Evolutionary conservation across 768 basidiomycete species (phyloP).

Genomic region (Phylloporus rhodoxanthus): DNA sequence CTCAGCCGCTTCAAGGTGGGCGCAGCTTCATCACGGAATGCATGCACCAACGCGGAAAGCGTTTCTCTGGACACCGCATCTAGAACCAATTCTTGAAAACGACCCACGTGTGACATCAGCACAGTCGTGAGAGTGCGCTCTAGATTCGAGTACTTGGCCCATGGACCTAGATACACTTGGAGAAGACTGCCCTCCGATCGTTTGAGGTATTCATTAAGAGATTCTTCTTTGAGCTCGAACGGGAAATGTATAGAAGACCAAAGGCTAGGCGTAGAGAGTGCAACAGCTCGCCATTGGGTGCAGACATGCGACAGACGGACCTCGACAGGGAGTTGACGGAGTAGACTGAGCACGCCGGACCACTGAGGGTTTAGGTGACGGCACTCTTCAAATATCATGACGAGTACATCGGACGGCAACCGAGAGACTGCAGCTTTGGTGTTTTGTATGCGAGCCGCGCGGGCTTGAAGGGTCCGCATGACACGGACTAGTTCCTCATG

Average conservation of each 20-base stretch:
- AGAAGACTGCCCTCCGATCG: slow-evolving; percentile 29
- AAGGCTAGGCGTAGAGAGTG: slow-evolving; percentile 30
- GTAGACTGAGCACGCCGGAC: slow-evolving; percentile 28
- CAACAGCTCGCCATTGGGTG: slow-evolving; percentile 31
- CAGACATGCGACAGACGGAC: slow-evolving; percentile 32
- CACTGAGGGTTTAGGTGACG: slow-evolving; percentile 29
- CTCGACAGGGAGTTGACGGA: slow-evolving; percentile 30
- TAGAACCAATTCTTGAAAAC: slow-evolving; percentile 27
- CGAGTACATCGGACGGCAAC: slow-evolving; percentile 28
- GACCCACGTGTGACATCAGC: slow-evolving; percentile 26
- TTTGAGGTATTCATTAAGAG: slow-evolving; percentile 29
- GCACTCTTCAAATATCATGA: slow-evolving; percentile 29
- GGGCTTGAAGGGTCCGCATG: slow-evolving; percentile 25
- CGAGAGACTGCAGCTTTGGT: slow-evolving; percentile 26
- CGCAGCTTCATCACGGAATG: slow-evolving; percentile 24
- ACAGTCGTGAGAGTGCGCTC: slow-evolving; percentile 21
- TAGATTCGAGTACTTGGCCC: slow-evolving; percentile 28
- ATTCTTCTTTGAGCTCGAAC: slow-evolving; percentile 26
- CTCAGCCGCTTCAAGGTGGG: slow-evolving; percentile 24
- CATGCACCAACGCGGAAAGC: slow-evolving; percentile 17
- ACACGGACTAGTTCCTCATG: slow-evolving; percentile 24
- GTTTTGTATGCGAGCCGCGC: slow-evolving; percentile 30
- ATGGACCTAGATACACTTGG: slow-evolving; percentile 30
- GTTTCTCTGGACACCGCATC: slow-evolving; percentile 29
- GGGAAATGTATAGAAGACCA: slow-evolving; percentile 33